Evolutionary conservation across 2,329 filamentous ascomycete species (phyloP), one percentile per base, ranked within the genome.

Genomic region (Verticillium zaregamsianum): DNA sequence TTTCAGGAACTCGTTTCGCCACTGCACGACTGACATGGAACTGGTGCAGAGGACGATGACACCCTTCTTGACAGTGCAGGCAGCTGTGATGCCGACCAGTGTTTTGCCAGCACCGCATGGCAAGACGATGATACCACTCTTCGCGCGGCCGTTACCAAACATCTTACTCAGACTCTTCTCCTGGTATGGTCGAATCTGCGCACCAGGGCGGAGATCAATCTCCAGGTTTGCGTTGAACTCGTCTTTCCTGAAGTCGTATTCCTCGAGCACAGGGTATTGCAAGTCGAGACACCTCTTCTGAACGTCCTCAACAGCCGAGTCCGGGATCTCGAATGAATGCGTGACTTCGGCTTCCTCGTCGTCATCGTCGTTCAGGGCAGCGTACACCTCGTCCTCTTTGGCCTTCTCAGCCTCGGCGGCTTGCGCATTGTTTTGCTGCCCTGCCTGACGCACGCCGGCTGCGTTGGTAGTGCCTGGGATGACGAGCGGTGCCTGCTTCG

Each of bases 141-240:
- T 95, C 15, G 95, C 95, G 76, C 95, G 90, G 58, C 94, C 94
- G 72, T 99, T 99, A 72, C 95, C 94, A 73, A 99, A 99, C 95
- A 99, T 99, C 76, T 99, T 99, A 79, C 92, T 96, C 11, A 99
- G 81, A 67, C 93, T 96, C 78, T 97, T 96, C 75, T 99, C 95
- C 73, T 99, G 95, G 69, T 99, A 99, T 64, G 96, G 79, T 73
- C 94, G 88, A 72, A 98, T 98, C 70, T 94, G 90, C 0, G 93
- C 94, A 61, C 89, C 89, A 0, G 94, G 93, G 68, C 91, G 91
- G 57, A 98, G 81, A 73, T 98, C 94, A 68, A 99, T 99, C 62
- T 98, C 93, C 39, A 99, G 80, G 58, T 92, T 97, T 1, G 94
- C 86, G 70, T 98, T 99, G 68, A 87, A 84, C 64, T 91, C 86